Evolutionary conservation across 2,329 filamentous ascomycete genomes (phyloP).

Genomic region (Cercospora sp.): DNA sequence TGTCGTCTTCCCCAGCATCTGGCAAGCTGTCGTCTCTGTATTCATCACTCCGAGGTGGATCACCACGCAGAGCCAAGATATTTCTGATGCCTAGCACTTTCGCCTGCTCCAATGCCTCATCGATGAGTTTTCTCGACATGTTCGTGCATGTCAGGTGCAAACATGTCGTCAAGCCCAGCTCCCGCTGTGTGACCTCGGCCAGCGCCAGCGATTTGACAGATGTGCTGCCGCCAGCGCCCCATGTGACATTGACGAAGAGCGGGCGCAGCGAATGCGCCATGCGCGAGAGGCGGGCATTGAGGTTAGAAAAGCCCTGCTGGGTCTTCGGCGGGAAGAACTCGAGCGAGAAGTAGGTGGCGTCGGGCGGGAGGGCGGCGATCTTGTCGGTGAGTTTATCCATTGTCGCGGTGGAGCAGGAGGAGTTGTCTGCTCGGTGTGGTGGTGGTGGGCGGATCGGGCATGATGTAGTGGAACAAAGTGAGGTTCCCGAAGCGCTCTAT

Average conservation of each 20-base stretch:
- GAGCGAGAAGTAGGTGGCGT: conserved; percentile 87
- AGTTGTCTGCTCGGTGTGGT: conserved; percentile 10
- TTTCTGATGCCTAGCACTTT: conserved; percentile 90
- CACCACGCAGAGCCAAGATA: conserved; percentile 86
- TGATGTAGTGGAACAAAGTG: conserved; percentile 14
- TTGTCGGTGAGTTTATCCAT: conserved; percentile 72
- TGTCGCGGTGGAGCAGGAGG: conserved; percentile 37
- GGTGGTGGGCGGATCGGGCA: conserved; percentile 13
- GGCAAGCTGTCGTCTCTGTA: conserved; percentile 66
- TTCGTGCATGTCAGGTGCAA: conserved; percentile 97
- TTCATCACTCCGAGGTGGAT: conserved; percentile 85
- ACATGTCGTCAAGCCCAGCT: conserved; percentile 89
- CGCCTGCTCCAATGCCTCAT: conserved; percentile 85
- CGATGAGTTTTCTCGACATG: conserved; percentile 83
- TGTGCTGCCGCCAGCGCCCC: conserved; percentile 94
- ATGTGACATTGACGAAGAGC: conserved; percentile 95
- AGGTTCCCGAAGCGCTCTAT: conserved; percentile 10
- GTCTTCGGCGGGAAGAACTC: conserved; percentile 99
- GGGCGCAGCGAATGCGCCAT: conserved; percentile 91
- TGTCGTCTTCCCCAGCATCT: conserved; percentile 60
- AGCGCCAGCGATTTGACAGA: conserved; percentile 88
- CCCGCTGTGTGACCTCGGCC: conserved; percentile 90
- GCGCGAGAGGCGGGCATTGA: conserved; percentile 87
- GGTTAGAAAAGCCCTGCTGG: conserved; percentile 89
- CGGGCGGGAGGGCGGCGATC: conserved; percentile 82